phyloP scores from a whole-genome alignment of 306 rosid species.

The Pachyrhizus erosus region DNA sequence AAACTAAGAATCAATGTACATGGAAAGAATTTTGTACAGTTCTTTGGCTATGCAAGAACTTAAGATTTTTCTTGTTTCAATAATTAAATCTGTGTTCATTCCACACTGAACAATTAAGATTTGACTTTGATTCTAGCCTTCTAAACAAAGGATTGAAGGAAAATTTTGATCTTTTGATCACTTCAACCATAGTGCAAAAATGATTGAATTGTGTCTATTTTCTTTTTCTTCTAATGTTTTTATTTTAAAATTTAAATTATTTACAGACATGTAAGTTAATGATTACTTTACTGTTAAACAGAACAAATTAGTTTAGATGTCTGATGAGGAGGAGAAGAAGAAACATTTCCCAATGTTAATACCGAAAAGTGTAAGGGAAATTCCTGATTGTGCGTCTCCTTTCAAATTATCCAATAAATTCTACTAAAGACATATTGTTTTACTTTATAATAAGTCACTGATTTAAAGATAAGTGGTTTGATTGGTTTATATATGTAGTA shows the following conservation, averaged over 20 bases:
- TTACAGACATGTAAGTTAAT: neutral
- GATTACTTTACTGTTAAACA: neutral
- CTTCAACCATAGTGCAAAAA: slow-evolving; percentile 53
- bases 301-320: slow-evolving; percentile 40
- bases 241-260: neutral
- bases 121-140: slow-evolving; percentile 21
- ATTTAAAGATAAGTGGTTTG: too few relatives aligned
- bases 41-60: slow-evolving; percentile 64
- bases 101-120: too few relatives aligned
- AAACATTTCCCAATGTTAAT: slow-evolving; percentile 49
- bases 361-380: slow-evolving; percentile 62
- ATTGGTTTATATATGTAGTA: neutral
- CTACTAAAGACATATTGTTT: too few relatives aligned
- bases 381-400: slow-evolving; percentile 4
- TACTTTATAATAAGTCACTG: neutral
- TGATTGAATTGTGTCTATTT: slow-evolving; percentile 19
- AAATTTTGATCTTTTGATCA: slow-evolving; percentile 47
- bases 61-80: slow-evolving; percentile 53
- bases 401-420: slow-evolving; percentile 10
- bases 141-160: slow-evolving; percentile 61
- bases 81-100: neutral
- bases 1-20: slow-evolving; percentile 78
- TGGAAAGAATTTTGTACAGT: slow-evolving; percentile 85
- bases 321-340: slow-evolving; percentile 71
- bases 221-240: neutral